Evolutionary conservation across 306 rosid genomes (phyloP), one percentile per base, ranked within the genome.

Genomic region (Dryas alaskensis): DNA sequence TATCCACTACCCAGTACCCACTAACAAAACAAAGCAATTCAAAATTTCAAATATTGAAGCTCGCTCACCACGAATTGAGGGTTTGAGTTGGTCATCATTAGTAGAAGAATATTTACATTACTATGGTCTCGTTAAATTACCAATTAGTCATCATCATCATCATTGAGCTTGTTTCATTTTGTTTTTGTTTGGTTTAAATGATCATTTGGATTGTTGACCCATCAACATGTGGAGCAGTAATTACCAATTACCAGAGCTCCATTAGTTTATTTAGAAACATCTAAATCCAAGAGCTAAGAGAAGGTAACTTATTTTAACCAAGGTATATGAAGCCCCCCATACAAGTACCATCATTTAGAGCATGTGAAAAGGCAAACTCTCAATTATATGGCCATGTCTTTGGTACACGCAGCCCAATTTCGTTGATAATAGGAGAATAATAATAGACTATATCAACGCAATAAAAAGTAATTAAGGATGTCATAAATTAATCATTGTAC

Each of bases 201-300:
- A 31, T 31, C 2, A 31, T 31, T 31, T 31, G 3, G 37, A 2
- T 31, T 31, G 44, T 71, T 71, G 54, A 71, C 65, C 54, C 42
- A 12, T 42, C 42, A 17, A 22, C 74, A 70, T 31, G 42, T 70
- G 64, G 63, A 42, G 51, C 74, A 17, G 74, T 54, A 54, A 17
- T 53, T 54, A 54, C 42, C 50, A 42, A 70, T 40, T 54, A 69
- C 51, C 64, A 42, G 42, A 70, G 69, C 48, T 14, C 63, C 42
- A 58, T 58, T 25, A 58, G 4, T 58, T 58, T 10, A 58, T 58
- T 6, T 22, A 31, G 2, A 31, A 31, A 31, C 37, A 31, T 31
- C 37, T 31, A 31, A 31, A 31, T 1, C 37, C 37, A 31, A 31
- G 37, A 31, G 37, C 37, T 31, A 31, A 31, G 37, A 31, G 37